Base-by-base conservation (phyloP, 768 basidiomycete genomes). In the Tricholoma flavovirens region DNA sequence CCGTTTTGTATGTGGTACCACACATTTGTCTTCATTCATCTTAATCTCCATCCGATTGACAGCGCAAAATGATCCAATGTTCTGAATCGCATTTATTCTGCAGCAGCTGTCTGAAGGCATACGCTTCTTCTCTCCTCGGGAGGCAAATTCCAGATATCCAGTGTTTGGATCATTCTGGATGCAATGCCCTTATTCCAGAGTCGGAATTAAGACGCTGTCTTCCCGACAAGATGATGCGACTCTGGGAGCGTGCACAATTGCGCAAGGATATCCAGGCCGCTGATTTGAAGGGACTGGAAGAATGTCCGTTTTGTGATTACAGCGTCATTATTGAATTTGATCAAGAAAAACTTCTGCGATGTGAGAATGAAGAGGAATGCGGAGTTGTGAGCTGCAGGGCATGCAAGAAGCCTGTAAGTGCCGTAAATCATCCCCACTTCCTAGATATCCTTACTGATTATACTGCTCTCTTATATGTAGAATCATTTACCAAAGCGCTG, bases 81-180 rank as follows among this genome's bases (percentile, higher is more conserved):
- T 84, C 88, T 0, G 93, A 94, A 54, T 84, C 87, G 0, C 93
- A 97, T 67, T 80, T 93, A 2, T 97, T 96, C 73, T 96, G 93
- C 69, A 74, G 67, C 32, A 71, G 75, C 1, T 96, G 93, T 66
- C 80, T 91, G 69, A 80, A 71, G 1, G 71, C 78, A 2, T 88
- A 93, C 63, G 84, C 86, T 1, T 81, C 84, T 32, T 85, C 75
- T 24, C 76, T 83, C 29, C 79, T 95, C 10, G 86, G 84, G 43
- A 72, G 77, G 49, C 86, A 86, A 60, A 78, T 83, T 62, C 69
- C 81, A 48, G 73, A 75, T 22, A 77, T 94, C 56, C 65, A 77
- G n/a, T 96, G 93, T 66, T 93, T 93, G 86, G 88, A 93, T 62
- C 80, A 84, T 61, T 83, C 83, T 17, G 84, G 83, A 1, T 91